Evolutionary conservation across 1,284 basidiomycete species (phyloP), one percentile per base, ranked within the genome.

Genomic region (Cryptococcus sp.): DNA sequence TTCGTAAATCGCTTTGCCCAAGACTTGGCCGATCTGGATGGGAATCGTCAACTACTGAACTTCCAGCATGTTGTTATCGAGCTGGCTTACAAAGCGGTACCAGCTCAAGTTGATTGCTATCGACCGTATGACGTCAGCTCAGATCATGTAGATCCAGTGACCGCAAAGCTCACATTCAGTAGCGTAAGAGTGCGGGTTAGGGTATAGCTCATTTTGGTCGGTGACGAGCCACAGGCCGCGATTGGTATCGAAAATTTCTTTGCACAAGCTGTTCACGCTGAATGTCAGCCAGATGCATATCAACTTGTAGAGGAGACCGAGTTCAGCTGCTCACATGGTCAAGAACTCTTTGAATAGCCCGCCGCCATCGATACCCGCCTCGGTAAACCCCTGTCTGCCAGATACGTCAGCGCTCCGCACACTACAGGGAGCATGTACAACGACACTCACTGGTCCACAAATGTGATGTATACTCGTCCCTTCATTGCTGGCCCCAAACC

Each of bases 311-410:
- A 33, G 28, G 28, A 5, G 28, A 35, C 18, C n/a, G 37, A 36
- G 18, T 12, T 8, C 3, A 12, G 42, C 15, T 12, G 75, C 79
- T 60, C 67, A 79, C 71, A 76, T 77, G 1, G 93, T 98, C 68
- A 98, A 84, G 70, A 98, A 96, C 76, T 98, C 96, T 73, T 98
- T 99, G 80, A 97, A 98, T 8, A 98, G 85, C 0, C 96, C 95
- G 2, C 96, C 94, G 1, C 95, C 95, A 67, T 98, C 94, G 36
- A 75, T 73, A 15, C 76, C 73, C 3, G 63, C 59, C 55, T 78
- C 75, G 54, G 68, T 64, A 15, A 55, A 63, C 8, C 65, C 77
- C 51, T 63, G 74, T 54, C 68, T 52, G 53, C 38, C 13, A 15
- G 51, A 36, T 37, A 55, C 53, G 59, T 55, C 45, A 56, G 43